phyloP scores from a whole-genome alignment of 345 rosid species.

The Microcos paniculata region DNA sequence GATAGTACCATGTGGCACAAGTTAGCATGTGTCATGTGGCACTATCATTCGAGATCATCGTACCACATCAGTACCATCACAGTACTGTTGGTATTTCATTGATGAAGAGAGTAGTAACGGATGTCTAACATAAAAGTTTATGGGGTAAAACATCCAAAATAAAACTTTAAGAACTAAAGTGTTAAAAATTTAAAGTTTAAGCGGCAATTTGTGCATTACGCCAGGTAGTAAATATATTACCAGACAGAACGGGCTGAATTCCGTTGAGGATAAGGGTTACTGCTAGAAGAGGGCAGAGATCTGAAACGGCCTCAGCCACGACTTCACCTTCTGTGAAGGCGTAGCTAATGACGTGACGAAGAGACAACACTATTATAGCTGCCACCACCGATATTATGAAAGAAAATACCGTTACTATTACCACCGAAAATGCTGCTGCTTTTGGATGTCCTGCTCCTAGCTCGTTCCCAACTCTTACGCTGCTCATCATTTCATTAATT shows the following conservation, averaged over 20 bases:
- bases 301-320: conserved; percentile 66
- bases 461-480: conserved; percentile 83
- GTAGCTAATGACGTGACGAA: conserved; percentile 53
- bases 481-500: conserved; percentile 27
- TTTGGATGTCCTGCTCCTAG: conserved; percentile 77
- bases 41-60: too few relatives aligned
- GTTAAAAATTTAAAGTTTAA: too few relatives aligned
- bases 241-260: conserved; percentile 72
- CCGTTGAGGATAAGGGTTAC: conserved; percentile 64
- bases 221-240: conserved; percentile 21
- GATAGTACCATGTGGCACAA: too few relatives aligned
- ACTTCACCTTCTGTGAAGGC: conserved; percentile 60
- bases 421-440: conserved; percentile 64
- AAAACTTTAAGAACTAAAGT: too few relatives aligned
- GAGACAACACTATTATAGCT: conserved; percentile 31
- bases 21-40: too few relatives aligned
- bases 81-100: too few relatives aligned
- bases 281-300: conserved; percentile 66
- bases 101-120: too few relatives aligned
- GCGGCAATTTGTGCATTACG: too few relatives aligned
- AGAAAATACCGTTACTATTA: conserved; percentile 42
- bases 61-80: too few relatives aligned
- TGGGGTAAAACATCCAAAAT: too few relatives aligned
- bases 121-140: too few relatives aligned
- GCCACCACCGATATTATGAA: conserved; percentile 39